Evolutionary conservation across 129 eudicot species (phyloP).

Genomic region (Helianthus tuberosus): DNA sequence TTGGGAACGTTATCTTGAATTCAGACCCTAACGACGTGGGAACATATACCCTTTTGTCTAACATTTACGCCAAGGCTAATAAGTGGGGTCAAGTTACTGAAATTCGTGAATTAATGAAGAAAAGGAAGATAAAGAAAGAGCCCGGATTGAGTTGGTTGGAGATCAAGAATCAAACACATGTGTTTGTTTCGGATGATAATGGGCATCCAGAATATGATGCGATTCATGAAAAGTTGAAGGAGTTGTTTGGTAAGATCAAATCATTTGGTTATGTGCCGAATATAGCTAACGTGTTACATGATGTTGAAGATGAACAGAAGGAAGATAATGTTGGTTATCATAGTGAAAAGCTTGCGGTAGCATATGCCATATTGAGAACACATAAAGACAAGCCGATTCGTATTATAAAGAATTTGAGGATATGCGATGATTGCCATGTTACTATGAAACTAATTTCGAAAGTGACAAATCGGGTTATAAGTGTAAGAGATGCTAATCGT

Average conservation of each 20-base stretch:
- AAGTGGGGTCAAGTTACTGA: slow-evolving; percentile 8
- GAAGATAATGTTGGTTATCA: slow-evolving; percentile 58
- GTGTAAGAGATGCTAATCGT: slow-evolving; percentile 27
- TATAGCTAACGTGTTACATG: slow-evolving; percentile 52
- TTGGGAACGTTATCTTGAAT: slow-evolving; percentile 47
- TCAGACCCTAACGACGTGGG: slow-evolving; percentile 61
- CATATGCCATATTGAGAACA: slow-evolving; percentile 58
- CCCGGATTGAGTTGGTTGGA: slow-evolving; percentile 32
- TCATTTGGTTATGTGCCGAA: slow-evolving; percentile 59
- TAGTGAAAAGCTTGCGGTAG: slow-evolving; percentile 74
- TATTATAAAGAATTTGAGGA: slow-evolving; percentile 24
- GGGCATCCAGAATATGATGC: slow-evolving; percentile 49
- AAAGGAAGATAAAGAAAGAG: slow-evolving; percentile 30
- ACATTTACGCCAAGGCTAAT: slow-evolving; percentile 65
- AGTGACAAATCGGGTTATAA: slow-evolving; percentile 54
- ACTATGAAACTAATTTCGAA: slow-evolving; percentile 52
- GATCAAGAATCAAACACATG: slow-evolving; percentile 30
- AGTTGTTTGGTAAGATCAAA: slow-evolving; percentile 48
- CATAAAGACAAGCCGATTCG: slow-evolving; percentile 53
- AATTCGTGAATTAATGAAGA: slow-evolving; percentile 22
- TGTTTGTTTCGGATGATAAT: slow-evolving; percentile 48
- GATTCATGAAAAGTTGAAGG: slow-evolving; percentile 61
- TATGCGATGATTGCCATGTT: slow-evolving; percentile 52
- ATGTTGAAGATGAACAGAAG: slow-evolving; percentile 70
- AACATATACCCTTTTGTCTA: slow-evolving; percentile 54